These are phyloP conservation scores for Keithomyces neogunnii DNA, from an alignment of 2,329 filamentous ascomycete genomes.

Conservation along the genomic window DNA sequence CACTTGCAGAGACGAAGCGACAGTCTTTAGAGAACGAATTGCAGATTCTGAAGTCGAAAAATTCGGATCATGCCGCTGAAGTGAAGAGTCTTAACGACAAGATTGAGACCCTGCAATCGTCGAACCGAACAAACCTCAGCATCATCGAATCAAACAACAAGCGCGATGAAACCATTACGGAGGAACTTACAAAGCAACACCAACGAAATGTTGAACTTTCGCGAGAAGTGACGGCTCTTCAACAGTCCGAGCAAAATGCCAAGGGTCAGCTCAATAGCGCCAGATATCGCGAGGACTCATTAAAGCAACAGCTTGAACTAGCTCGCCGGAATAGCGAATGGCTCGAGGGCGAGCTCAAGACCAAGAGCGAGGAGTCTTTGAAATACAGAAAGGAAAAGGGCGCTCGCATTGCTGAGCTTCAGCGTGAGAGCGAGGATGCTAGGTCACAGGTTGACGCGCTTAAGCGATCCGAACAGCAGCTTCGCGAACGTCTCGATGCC, in stretches of 20 bases:
- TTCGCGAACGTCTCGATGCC: slow-evolving; percentile 75
- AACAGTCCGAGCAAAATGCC: slow-evolving; percentile 75
- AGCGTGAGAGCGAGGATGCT: slow-evolving; percentile 81
- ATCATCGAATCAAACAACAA: slow-evolving; percentile 85
- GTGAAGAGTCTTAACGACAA: slow-evolving; percentile 71
- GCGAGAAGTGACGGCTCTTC: slow-evolving; percentile 71
- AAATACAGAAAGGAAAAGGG: slow-evolving; percentile 95
- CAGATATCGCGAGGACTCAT: slow-evolving; percentile 82
- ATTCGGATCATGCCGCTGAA: slow-evolving; percentile 65
- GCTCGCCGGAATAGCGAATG: slow-evolving; percentile 88
- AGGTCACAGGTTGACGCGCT: slow-evolving; percentile 68
- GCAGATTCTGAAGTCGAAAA: slow-evolving; percentile 65
- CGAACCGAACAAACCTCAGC: slow-evolving; percentile 82
- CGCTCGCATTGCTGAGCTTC: slow-evolving; percentile 76
- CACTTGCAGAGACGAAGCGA: slow-evolving; percentile 58
- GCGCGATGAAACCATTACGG: slow-evolving; percentile 75
- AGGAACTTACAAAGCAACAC: slow-evolving; percentile 82
- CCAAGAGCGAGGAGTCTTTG: slow-evolving; percentile 75
- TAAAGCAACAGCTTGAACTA: slow-evolving; percentile 84
- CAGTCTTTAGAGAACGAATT: slow-evolving; percentile 75
- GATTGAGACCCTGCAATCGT: slow-evolving; percentile 78
- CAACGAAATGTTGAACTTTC: slow-evolving; percentile 78
- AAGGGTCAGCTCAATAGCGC: slow-evolving; percentile 72
- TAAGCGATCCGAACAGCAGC: slow-evolving; percentile 68
- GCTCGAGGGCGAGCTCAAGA: slow-evolving; percentile 86